Base-by-base conservation (phyloP, 495 filamentous ascomycete species). In the Polyplosphaeria fusca region DNA sequence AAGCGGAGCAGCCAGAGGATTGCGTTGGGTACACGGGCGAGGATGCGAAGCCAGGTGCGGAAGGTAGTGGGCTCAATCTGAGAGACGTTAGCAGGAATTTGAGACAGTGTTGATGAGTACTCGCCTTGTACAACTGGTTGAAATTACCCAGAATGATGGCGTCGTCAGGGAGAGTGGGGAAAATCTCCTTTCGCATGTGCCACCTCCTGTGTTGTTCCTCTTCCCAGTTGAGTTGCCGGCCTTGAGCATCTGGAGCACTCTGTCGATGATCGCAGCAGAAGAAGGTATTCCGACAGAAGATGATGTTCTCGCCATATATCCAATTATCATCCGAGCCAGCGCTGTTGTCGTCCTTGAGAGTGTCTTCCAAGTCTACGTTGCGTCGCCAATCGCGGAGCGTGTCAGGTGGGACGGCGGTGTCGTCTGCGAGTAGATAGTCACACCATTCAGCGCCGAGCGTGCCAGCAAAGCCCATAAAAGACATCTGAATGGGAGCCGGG, bases 191-290 rank as follows among this genome's bases (percentile, higher is more conserved):
- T 22, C 93, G 84, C 93, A 96, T 97, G 46, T 79, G 77, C 93
- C 94, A 97, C 55, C 94, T 78, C 56, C 86, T 77, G 47, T 73
- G 72, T 71, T 91, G 87, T 69, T 99, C 93, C 30, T 91, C 85
- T 30, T 87, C 86, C 93, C 93, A 99, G 7, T 78, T 79, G 37
- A 89, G 67, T 43, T 73, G 75, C 44, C 71, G 71, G 45, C 88
- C 87, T 51, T 80, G 72, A 1, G 82, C 75, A 69, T 88, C 85
- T 18, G 91, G 91, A 2, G 89, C 89, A 54, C 90, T 96, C 69
- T 99, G 94, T 38, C 86, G 82, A 67, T 99, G 93, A 61, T 99
- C 93, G 68, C 94, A 97, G 71, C 93, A 99, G 73, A 99, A 99
- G 72, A 99, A 99, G 0, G 91, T 96, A 62, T 96, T 86, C n/a